Evolutionary conservation across 371 early-diverging fungal genomes (phyloP).

Genomic region (Parasitella parasitica): DNA sequence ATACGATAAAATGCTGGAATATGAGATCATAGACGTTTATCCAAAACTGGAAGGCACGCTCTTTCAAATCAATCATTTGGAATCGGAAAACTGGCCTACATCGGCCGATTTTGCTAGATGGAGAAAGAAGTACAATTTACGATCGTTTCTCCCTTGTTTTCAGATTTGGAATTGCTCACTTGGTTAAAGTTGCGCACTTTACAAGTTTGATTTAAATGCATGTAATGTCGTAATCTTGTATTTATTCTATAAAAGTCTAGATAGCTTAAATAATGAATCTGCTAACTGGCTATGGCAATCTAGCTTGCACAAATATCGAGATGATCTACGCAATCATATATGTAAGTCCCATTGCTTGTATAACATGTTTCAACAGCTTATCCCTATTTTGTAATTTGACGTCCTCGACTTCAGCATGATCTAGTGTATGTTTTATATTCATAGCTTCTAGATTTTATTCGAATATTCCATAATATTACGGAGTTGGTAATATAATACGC

Average conservation of each 20-base stretch:
- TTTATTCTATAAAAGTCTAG: not conserved
- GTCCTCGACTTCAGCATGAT: too few species aligned
- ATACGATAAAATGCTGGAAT: not conserved
- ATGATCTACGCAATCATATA: too few species aligned
- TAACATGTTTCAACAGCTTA: too few species aligned
- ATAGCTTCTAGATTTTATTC: constrained; percentile 5
- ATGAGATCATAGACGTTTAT: not conserved
- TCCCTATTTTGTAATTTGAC: too few species aligned
- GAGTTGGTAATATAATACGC: not conserved
- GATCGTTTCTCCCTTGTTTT: not conserved
- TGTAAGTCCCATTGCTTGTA: too few species aligned
- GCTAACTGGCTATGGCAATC: too few species aligned
- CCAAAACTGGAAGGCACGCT: not conserved
- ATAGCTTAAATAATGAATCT: too few species aligned
- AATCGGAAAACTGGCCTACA: not conserved
- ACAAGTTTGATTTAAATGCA: too few species aligned
- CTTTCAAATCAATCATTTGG: not conserved
- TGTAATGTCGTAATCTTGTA: too few species aligned
- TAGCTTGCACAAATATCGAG: too few species aligned
- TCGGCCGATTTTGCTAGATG: constrained; percentile 3
- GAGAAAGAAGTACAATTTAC: not conserved
- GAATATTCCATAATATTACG: not conserved
- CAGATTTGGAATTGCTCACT: not conserved
- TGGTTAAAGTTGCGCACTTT: too few species aligned
- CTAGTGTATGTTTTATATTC: too few species aligned